Conservation (phyloP, 129 eudicot genomes). For the Escallonia herrerae region DNA sequence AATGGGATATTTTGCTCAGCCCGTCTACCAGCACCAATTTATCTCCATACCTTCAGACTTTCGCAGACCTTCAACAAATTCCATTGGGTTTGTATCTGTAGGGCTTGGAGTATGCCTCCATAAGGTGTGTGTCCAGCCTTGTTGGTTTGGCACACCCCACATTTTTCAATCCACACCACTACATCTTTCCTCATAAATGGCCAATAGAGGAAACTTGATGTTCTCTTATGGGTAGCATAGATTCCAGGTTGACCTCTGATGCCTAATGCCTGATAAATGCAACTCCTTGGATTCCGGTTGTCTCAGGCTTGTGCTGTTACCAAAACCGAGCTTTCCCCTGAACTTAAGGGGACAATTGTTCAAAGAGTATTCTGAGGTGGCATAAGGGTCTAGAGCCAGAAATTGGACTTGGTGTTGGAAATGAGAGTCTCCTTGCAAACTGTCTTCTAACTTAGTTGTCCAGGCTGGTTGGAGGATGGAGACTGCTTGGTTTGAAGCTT, state of each 20-base stretch:
- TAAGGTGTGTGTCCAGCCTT: not conserved
- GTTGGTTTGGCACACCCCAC: not conserved
- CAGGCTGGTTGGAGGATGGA: not conserved
- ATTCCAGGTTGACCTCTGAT: conserved; percentile 13
- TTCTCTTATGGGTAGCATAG: not conserved
- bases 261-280: not conserved
- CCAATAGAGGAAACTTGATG: not conserved
- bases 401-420: not conserved
- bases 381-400: not conserved
- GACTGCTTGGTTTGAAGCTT: not conserved
- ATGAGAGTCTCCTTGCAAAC: not conserved
- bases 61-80: not conserved
- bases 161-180: not conserved
- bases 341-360: not conserved
- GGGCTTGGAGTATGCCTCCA: conserved; percentile 4
- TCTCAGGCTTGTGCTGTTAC: not conserved
- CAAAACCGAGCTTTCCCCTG: not conserved
- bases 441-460: not conserved
- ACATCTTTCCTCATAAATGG: not conserved
- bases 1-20: not conserved
- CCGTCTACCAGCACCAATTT: not conserved
- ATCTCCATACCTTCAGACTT: not conserved
- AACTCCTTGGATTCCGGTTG: not conserved
- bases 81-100: too few species aligned
- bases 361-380: too few species aligned